Evolutionary conservation across 345 rosid species (phyloP).

Genomic region (Diplotaxis tenuifolia): DNA sequence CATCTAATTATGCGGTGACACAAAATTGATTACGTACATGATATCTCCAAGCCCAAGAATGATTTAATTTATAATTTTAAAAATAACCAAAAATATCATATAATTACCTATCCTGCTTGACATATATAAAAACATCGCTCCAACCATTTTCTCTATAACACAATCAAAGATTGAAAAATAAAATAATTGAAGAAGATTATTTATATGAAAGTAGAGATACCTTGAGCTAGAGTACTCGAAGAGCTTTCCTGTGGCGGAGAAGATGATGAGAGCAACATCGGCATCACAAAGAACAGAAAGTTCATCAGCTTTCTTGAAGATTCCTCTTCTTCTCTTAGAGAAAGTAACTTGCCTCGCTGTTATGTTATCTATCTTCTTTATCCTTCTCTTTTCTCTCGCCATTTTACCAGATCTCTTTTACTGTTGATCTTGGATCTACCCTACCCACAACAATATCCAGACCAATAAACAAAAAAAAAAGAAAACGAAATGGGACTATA

Average conservation of each 20-base stretch:
- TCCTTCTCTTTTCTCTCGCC: conserved; percentile 65
- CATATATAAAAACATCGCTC: neutral
- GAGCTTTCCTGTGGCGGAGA: conserved; percentile 66
- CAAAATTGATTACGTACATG: conserved; percentile 5
- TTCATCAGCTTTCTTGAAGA: conserved; percentile 71
- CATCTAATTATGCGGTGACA: neutral
- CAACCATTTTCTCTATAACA: neutral
- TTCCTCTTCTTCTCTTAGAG: conserved; percentile 64
- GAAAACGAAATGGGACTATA: neutral
- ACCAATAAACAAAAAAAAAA: neutral
- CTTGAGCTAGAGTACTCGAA: conserved; percentile 59
- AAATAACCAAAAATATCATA: neutral
- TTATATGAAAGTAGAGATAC: conserved; percentile 29
- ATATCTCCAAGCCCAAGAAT: neutral
- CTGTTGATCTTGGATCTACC: conserved; percentile 14
- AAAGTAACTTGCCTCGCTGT: conserved; percentile 73
- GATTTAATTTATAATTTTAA: neutral
- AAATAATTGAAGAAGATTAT: neutral
- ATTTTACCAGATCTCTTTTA: conserved; percentile 30
- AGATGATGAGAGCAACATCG: conserved; percentile 61
- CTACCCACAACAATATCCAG: neutral
- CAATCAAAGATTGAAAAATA: neutral
- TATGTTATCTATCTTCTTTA: conserved; percentile 59
- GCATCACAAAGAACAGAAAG: conserved; percentile 70
- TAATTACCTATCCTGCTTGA: neutral